Base-by-base conservation (phyloP, 1,139 yeast genomes). In the Suhomyces panamericanus region DNA sequence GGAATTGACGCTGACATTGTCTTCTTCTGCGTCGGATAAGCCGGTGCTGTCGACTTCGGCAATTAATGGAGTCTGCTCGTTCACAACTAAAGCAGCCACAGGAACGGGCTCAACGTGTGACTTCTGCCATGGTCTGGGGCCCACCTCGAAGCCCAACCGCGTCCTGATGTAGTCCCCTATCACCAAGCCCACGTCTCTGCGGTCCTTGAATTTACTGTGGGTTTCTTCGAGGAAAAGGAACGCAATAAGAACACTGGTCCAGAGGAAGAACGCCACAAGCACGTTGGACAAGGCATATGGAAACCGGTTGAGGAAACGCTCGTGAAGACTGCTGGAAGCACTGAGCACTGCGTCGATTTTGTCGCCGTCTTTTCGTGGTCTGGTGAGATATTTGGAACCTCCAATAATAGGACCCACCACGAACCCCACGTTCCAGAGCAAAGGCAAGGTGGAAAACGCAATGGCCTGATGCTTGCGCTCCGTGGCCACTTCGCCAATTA, bases 231-330 rank as follows among this genome's bases (percentile, higher is more conserved):
- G 60, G 53, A 82, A 81, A 41, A 83, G 68, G 43, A 78, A 64
- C 3, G 75, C 81, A 34, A 69, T 51, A 2, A 69, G 20, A 12
- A 71, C 51, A 24, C 82, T 74, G 33, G 66, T 42, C 61, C 65
- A 57, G 28, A 81, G 63, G 41, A 77, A 64, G 3, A 55, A 7
- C 4, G 81, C 73, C 20, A 82, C 81, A 3, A 77, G 78, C 8
- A 83, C 56, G 56, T 82, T 83, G 4, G 86, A 81, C 49, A 82
- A 63, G 1, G 85, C 80, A 55, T 80, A 83, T 0, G 87, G 88
- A 55, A 71, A 70, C 34, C 58, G 60, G 17, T 66, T 57, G 22
- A 77, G 66, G 46, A 79, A 59, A 12, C 45, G 43, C 13, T 65
- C 58, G 52, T 51, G 46, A 11, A 50, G 11, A n/a, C 44, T 32